Evolutionary conservation across 2,329 filamentous ascomycete species (phyloP), one percentile per base, ranked within the genome.

Genomic region (Trichoderma hamatum): DNA sequence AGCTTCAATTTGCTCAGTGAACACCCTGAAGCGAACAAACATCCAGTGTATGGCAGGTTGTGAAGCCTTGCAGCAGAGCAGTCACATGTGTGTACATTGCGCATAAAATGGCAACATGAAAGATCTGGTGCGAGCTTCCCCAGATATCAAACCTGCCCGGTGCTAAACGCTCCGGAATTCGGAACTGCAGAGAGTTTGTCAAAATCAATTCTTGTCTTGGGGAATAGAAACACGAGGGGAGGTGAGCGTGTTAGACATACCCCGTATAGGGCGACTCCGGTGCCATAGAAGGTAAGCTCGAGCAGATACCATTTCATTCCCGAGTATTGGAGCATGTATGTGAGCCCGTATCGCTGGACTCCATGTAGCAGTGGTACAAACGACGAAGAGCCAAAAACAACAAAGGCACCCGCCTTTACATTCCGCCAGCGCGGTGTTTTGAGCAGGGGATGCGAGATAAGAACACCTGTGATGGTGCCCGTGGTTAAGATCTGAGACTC

Each of bases 311-410:
- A 52, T 63, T 63, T 63, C 60, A 63, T 63, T 13, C 60, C 60
- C 13, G 60, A 52, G 46, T 63, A 52, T 51, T 63, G 60, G 43
- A 63, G 46, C 60, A 63, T 63, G 21, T 63, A 63, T 63, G 34
- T 30, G 28, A 63, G 46, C n/a, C 60, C 60, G 30, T 63, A 63
- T 52, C 60, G 60, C 30, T 63, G 60, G 21, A 63, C 60, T 26
- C 60, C 60, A 52, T 63, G 60, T 4, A 63, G 21, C 14, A 63
- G 60, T 3, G 60, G 60, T 51, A 63, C 36, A 7, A 63, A 63
- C n/a, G 60, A 63, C 24, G 60, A 63, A 51, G 60, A 46, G 19
- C 60, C 60, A 63, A 63, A 63, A 7, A 52, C 46, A 63, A 63
- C 60, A 36, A 63, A 63, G n/a, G 60, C 60, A n/a, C 46, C 60